Percentiles rank a stretch among this genome's conserved stretches.
These are phyloP conservation scores for Saccharomycopsis capsularis DNA, from an alignment of 805 yeast genomes.

Conservation along the genomic window DNA sequence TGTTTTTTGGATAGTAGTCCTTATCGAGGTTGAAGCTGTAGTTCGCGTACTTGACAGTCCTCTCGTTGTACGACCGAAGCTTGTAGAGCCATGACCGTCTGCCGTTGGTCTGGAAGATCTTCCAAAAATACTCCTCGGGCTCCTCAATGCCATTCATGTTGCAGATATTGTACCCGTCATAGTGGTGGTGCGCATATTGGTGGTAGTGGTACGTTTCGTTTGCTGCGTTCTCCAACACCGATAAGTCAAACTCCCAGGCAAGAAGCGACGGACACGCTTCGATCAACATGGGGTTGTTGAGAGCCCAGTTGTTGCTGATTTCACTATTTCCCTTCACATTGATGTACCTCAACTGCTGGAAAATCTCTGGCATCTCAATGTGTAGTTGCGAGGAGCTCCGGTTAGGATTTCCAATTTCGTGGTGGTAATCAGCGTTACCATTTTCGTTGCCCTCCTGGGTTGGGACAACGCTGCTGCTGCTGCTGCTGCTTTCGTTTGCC, in stretches of 20 bases:
- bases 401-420: not conserved
- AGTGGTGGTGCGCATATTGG: not conserved
- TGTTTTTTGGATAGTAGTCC: constrained; percentile 12
- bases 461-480: not conserved
- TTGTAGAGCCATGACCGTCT: constrained; percentile 51
- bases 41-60: constrained; percentile 17
- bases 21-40: constrained; percentile 34
- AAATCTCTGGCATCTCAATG: constrained; percentile 4
- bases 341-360: constrained; percentile 31
- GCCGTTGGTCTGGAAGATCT: constrained; percentile 32
- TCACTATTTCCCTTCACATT: constrained; percentile 41
- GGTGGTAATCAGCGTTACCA: not conserved
- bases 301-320: constrained; percentile 34
- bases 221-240: constrained; percentile 38
- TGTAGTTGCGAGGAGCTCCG: not conserved
- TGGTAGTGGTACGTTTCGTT: constrained; percentile 12
- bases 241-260: constrained; percentile 45
- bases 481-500: not conserved
- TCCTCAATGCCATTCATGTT: not conserved
- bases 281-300: constrained; percentile 27
- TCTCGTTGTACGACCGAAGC: constrained; percentile 21
- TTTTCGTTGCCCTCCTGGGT: not conserved
- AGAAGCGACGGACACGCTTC: constrained; percentile 29
- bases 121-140: constrained; percentile 18
- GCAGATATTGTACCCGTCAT: not conserved